Percentiles rank a stretch among this genome's conserved stretches.
Evolutionary conservation across 1,139 yeast species (phyloP).

Genomic region (Waltiozyma sp.): DNA sequence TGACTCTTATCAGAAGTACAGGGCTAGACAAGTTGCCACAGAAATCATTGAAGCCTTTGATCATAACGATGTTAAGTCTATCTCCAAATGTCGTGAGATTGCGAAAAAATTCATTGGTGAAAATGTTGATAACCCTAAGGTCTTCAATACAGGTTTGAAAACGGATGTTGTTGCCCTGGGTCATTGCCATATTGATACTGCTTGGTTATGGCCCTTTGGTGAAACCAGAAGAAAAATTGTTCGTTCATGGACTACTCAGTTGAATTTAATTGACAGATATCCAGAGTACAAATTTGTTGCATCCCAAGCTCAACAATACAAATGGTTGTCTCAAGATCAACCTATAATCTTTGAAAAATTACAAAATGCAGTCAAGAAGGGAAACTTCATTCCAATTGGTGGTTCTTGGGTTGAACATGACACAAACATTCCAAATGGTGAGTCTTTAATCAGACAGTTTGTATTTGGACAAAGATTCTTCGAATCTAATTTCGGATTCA

Average conservation of each 20-base stretch:
- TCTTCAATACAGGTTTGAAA: conserved; percentile 31
- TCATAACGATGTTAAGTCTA: conserved; percentile 33
- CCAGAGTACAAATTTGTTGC: conserved; percentile 94
- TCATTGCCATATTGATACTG: conserved; percentile 94
- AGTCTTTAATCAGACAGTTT: conserved; percentile 80
- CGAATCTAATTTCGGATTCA: conserved; percentile 63
- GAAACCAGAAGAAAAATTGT: conserved; percentile 88
- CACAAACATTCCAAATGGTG: conserved; percentile 89
- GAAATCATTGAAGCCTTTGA: conserved; percentile 78
- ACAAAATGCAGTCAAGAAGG: conserved; percentile 54
- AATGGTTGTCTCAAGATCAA: conserved; percentile 80
- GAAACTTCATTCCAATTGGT: conserved; percentile 82
- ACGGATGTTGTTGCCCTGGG: conserved; percentile 73
- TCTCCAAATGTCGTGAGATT: conserved; percentile 52
- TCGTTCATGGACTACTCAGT: conserved; percentile 91
- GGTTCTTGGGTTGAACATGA: conserved; percentile 98
- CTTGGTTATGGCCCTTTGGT: conserved; percentile 98
- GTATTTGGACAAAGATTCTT: conserved; percentile 83
- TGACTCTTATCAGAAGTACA: conserved; percentile 71
- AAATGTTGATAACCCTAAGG: conserved; percentile 52
- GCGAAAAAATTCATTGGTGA: conserved; percentile 58
- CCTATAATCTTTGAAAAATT: conserved; percentile 58
- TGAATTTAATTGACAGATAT: conserved; percentile 71
- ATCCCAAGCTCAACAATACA: conserved; percentile 91
- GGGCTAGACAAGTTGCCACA: conserved; percentile 69